Evolutionary conservation across 2,329 filamentous ascomycete genomes (phyloP).

Genomic region (Didymella arachidicola): DNA sequence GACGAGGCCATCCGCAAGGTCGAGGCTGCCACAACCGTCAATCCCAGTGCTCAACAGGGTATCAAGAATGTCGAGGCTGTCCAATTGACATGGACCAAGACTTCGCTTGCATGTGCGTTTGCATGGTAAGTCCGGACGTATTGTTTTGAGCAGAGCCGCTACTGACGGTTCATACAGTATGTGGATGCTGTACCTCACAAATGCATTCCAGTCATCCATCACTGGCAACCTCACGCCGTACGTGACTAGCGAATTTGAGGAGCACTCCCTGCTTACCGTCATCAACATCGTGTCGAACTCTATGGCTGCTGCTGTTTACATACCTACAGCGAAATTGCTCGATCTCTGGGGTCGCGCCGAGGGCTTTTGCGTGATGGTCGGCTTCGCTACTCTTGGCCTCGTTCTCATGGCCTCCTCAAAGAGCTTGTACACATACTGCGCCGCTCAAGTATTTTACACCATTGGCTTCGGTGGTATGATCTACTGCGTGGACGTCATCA

Average conservation of each 20-base stretch:
- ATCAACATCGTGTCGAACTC: conserved; percentile 38
- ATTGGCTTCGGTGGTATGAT: conserved; percentile 69
- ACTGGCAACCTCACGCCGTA: conserved; percentile 45
- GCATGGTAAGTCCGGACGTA: conserved; percentile 37
- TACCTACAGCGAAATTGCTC: conserved; percentile 51
- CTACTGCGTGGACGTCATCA: conserved; percentile 68
- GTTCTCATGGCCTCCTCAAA: conserved; percentile 72
- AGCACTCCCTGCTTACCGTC: conserved; percentile 38
- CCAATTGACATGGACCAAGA: conserved; percentile 50
- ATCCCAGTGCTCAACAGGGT: conserved; percentile 41
- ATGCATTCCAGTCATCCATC: conserved; percentile 52
- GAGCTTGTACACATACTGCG: conserved; percentile 54
- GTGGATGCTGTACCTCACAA: conserved; percentile 53
- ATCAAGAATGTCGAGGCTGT: conserved; percentile 49
- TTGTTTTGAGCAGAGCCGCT: too few relatives aligned
- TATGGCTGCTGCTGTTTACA: conserved; percentile 45
- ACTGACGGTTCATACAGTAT: conserved; percentile 21
- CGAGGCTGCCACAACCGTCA: conserved; percentile 22
- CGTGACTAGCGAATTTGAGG: conserved; percentile 42
- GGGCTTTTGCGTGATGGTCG: conserved; percentile 47
- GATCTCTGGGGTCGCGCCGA: conserved; percentile 52
- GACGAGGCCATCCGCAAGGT: conserved; percentile 30
- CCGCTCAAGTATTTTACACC: conserved; percentile 43
- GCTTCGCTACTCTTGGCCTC: conserved; percentile 49
- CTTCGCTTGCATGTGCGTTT: conserved; percentile 44